Evolutionary conservation across 495 filamentous ascomycete species (phyloP).

Genomic region (Aspergillus ostianus): DNA sequence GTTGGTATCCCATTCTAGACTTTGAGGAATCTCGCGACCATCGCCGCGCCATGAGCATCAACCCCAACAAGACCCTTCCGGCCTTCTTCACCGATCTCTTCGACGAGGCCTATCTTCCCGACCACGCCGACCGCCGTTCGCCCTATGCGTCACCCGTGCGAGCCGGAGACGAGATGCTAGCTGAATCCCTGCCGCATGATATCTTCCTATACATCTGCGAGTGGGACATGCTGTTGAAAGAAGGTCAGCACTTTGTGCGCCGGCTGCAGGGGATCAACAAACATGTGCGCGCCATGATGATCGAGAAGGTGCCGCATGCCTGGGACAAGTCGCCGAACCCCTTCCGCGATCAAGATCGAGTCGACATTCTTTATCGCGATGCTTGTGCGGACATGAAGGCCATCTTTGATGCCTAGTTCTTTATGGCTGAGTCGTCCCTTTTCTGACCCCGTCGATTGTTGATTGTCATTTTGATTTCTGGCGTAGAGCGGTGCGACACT

Average conservation of each 20-base stretch:
- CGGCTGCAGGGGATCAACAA: constrained; percentile 65
- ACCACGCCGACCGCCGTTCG: constrained; percentile 47
- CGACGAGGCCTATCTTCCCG: constrained; percentile 74
- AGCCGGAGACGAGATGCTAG: constrained; percentile 53
- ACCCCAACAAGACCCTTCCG: constrained; percentile 72
- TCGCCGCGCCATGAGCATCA: constrained; percentile 62
- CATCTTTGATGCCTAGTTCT: constrained; percentile 32
- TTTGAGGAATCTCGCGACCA: constrained; percentile 72
- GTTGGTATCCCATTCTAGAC: constrained; percentile 85
- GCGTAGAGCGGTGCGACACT: constrained; percentile 1
- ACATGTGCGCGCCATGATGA: constrained; percentile 64
- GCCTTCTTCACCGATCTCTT: constrained; percentile 78
- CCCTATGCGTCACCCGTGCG: constrained; percentile 64
- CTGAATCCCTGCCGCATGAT: constrained; percentile 55
- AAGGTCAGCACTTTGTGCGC: constrained; percentile 67
- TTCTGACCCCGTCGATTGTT: constrained; percentile 1
- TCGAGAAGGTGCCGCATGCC: constrained; percentile 71
- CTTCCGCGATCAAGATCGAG: constrained; percentile 50
- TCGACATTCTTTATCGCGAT: constrained; percentile 41
- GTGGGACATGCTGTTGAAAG: constrained; percentile 84
- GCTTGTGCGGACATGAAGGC: constrained; percentile 47
- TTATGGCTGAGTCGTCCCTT: background rate
- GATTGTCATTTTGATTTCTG: background rate
- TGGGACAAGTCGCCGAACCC: constrained; percentile 90
- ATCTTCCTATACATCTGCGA: constrained; percentile 81